Evolutionary conservation across 2,329 filamentous ascomycete species (phyloP), one percentile per base, ranked within the genome.

Genomic region (Talaromyces sp.): DNA sequence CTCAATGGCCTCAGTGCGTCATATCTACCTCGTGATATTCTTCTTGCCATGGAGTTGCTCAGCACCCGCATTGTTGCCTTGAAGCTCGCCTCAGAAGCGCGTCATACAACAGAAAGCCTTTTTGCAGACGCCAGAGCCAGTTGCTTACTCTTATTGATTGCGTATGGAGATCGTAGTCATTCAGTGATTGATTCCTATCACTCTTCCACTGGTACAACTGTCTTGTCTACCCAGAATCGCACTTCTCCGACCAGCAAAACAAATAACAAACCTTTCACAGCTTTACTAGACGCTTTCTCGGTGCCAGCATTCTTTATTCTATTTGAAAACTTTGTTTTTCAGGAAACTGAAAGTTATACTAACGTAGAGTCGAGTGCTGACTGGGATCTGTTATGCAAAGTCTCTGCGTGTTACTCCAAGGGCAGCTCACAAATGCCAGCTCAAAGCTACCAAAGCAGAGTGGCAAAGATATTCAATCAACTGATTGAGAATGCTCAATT

Each of bases 351-450:
- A 22, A 21, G 39, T 21, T 17, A 22, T 41, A 21, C 11, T 22
- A 17, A 41, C 3, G 21, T n/a, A 5, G 13, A 48, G 0, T 48
- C 22, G 8, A 31, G 10, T 31, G 21, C 13, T 0, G 60, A 61
- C 35, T 21, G 58, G 35, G 39, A 58, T 17, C 54, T 62, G 37
- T 36, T 62, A 10, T 17, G 43, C 19, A 54, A 36, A 15, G 60
- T 62, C 19, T 53, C 41, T 39, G 46, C 43, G 7, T 61, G 59
- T 28, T 62, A 58, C 51, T 17, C 53, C 39, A 59, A 58, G 13
- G 22, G 48, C 35, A 55, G 55, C 17, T 19, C 28, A 6, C 40
- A 55, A 22, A 54, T 25, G 21, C 60, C 58, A 46, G 40, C 59
- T 11, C 40, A 58, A 31, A 61, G 57, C 39, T 55, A 61, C 33